Evolutionary conservation across 768 basidiomycete species (phyloP).

Genomic region (Pholiota molesta): DNA sequence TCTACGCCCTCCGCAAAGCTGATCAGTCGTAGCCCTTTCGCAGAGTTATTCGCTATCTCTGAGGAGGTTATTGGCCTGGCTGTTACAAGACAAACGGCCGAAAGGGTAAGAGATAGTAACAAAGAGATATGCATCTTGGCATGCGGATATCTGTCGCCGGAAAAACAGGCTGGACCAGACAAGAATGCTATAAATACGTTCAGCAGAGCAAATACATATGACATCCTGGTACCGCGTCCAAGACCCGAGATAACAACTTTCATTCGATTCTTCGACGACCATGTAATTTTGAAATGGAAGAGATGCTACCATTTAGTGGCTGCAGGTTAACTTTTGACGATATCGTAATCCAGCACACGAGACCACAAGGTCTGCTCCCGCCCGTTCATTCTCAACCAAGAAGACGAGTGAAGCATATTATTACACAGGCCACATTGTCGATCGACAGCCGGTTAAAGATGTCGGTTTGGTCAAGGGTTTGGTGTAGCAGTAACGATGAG

Average conservation of each 20-base stretch:
- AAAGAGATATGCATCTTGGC: constrained; percentile 12
- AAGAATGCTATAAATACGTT: constrained; percentile 3
- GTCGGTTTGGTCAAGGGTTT: too few species aligned
- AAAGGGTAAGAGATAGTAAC: constrained; percentile 21
- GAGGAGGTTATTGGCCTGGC: constrained; percentile 34
- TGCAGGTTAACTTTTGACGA: not conserved
- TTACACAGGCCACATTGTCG: not conserved
- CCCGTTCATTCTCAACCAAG: not conserved
- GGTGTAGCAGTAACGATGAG: too few species aligned
- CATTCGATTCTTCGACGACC: not conserved
- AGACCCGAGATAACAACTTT: constrained; percentile 7
- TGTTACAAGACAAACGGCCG: constrained; percentile 27
- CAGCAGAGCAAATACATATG: not conserved
- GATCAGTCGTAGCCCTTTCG: constrained; percentile 38
- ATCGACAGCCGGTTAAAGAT: not conserved
- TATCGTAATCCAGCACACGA: not conserved
- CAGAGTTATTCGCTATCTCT: constrained; percentile 36
- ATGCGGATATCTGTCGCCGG: not conserved
- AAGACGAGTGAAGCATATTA: not conserved
- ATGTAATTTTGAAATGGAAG: not conserved
- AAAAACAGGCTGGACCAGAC: not conserved
- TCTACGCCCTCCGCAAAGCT: constrained; percentile 37
- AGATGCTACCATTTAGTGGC: constrained; percentile 5
- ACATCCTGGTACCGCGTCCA: not conserved
- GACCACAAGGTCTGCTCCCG: not conserved